Evolutionary conservation across 2,329 filamentous ascomycete genomes (phyloP).

Genomic region (Didymella keratinophila): DNA sequence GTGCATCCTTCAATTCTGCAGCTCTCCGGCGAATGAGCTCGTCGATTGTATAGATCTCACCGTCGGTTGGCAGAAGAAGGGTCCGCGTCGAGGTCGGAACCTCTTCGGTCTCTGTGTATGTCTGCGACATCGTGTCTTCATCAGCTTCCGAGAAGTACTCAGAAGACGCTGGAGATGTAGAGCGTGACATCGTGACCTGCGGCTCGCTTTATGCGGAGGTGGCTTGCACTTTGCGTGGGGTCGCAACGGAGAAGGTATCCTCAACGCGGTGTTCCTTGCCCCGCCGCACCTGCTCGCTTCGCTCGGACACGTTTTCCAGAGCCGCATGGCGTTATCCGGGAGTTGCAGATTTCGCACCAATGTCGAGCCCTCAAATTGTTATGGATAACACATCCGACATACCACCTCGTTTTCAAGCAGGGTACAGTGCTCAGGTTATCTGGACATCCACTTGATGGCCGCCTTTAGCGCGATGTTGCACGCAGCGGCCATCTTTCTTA

Average conservation of each 20-base stretch:
- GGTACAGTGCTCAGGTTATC: not conserved
- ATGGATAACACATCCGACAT: not conserved
- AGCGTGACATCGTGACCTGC: slow-evolving; percentile 14
- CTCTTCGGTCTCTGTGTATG: slow-evolving; percentile 20
- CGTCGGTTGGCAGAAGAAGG: slow-evolving; percentile 13
- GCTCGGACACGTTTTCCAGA: slow-evolving; percentile 19
- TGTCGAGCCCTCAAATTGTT: not conserved
- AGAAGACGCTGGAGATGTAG: slow-evolving; percentile 8
- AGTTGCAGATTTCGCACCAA: slow-evolving; percentile 21
- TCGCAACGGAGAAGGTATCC: slow-evolving; percentile 19
- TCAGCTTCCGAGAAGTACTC: not conserved
- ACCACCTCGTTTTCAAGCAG: not conserved
- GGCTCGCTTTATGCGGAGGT: slow-evolving; percentile 21
- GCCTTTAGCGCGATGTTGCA: not conserved
- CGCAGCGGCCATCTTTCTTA: not conserved
- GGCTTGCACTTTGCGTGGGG: slow-evolving; percentile 14
- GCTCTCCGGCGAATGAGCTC: slow-evolving; percentile 37
- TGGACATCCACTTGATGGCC: not conserved
- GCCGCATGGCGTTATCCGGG: slow-evolving; percentile 17
- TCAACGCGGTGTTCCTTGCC: not conserved
- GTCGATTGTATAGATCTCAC: slow-evolving; percentile 36
- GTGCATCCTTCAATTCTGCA: slow-evolving; percentile 24
- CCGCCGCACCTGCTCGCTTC: not conserved
- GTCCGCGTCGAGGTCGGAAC: slow-evolving; percentile 9
- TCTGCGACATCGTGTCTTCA: slow-evolving; percentile 24